Evolutionary conservation across 2,329 filamentous ascomycete species (phyloP), one percentile per base, ranked within the genome.

Genomic region (Conoideocrella luteorostrata): DNA sequence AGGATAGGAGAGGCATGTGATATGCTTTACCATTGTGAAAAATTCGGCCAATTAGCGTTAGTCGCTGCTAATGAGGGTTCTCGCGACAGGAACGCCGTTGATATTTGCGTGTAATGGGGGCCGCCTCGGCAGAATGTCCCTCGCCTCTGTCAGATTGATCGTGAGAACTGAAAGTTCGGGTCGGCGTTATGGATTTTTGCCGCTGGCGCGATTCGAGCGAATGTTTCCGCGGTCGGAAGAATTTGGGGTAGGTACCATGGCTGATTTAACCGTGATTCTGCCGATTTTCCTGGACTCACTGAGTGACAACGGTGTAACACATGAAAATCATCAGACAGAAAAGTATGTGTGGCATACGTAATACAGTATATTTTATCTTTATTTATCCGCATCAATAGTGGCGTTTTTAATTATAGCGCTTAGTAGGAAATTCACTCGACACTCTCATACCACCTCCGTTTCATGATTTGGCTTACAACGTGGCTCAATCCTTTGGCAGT

Each of bases 11-110:
- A 48, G 23, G 39, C 39, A 26, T 42, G 44, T 26, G 13, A 45
- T 37, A 46, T 50, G 45, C n/a, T n/a, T n/a, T 60, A 61, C 59
- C 59, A 62, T 62, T 55, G 44, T 58, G 51, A 51, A 20, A 39
- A 28, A 39, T 12, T 33, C 46, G 45, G 44, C 15, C 40, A n/a
- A 20, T 34, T 35, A 28, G 17, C 26, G 15, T 21, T 24, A 36
- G 15, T 38, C 36, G 22, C 47, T 35, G 30, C 21, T 35, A n/a
- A 22, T 28, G 12, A 24, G n/a, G 41, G 20, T 39, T 43, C 29
- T 33, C 12, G 24, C 15, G 41, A 47, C 38, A 18, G 22, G 28
- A 23, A 24, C 22, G 37, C 41, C 37, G 36, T 36, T 20, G 17
- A 20, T 21, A n/a, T 21, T 26, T 41, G n/a, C 17, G 30, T 15